These are phyloP conservation scores for Platanus orientalis DNA, from an alignment of 164 flowering plant species.

Conservation along the genomic window DNA sequence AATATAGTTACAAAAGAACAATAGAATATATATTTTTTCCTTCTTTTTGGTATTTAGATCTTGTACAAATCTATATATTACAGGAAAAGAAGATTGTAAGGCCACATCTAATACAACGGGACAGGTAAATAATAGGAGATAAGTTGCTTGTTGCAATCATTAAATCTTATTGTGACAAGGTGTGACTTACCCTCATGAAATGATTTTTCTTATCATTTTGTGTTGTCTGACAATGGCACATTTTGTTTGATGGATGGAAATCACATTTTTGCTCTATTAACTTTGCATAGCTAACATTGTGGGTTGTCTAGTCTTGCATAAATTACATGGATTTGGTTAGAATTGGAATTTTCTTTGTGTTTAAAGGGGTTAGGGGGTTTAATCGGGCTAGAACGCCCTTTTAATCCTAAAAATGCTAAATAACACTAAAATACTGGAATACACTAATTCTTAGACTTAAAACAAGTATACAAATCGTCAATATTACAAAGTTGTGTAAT, in stretches of 20 bases:
- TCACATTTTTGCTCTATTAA: neutral
- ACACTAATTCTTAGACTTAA: too few species aligned
- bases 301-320: neutral
- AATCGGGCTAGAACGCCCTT: too few species aligned
- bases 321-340: neutral
- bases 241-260: neutral
- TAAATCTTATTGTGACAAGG: slow-evolving; percentile 31
- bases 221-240: neutral
- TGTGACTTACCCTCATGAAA: neutral
- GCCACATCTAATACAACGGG: slow-evolving; percentile 40
- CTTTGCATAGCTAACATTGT: neutral
- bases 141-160: slow-evolving; percentile 44
- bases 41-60: neutral
- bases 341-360: too few species aligned
- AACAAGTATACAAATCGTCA: too few species aligned
- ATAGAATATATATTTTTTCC: too few species aligned
- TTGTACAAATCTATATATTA: neutral
- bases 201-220: neutral
- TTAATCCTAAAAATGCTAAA: too few species aligned
- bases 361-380: too few species aligned
- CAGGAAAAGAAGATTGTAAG: slow-evolving; percentile 58
- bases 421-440: too few species aligned
- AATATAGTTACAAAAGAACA: too few species aligned
- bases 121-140: slow-evolving; percentile 71
- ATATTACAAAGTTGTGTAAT: too few species aligned